Base-by-base conservation (phyloP, 257 asterid species). In the Scutellaria minor region DNA sequence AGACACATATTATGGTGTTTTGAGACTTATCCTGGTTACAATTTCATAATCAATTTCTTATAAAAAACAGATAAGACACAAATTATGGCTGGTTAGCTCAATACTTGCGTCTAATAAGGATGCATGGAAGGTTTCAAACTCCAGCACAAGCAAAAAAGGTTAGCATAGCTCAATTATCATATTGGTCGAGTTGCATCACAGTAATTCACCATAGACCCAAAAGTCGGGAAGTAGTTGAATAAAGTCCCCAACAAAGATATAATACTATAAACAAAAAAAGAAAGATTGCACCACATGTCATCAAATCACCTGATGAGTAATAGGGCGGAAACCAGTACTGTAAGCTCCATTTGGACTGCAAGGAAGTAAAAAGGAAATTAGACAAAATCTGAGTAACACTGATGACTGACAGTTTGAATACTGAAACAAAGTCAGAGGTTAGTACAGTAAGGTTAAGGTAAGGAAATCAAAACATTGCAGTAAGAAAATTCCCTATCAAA, bases 341-440 rank as follows among this genome's bases (percentile, higher is more conserved):
- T 93, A 93, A 69, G 98, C 98, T 80, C 98, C 97, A 74, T 91
- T 83, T 40, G 98, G 98, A 81, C 98, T 93, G 96, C 83, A 51
- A 79, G 69, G 53, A 18, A n/a, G 14, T 64, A 51, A 78, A 64
- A 45, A 53, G 35, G 45, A 58, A 81, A 75, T 37, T 71, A 75
- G 18, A 67, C 40, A 24, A 27, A 47, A 45, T 45, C 60, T 37
- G 53, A 39, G 62, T 31, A n/a, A 72, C 55, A 66, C 56, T 18
- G 11, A 60, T 40, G 75, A 18, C 67, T 48, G 40, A 45, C 44
- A 57, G 39, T 20, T 70, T 61, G 50, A 57, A 67, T 62, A 63
- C 24, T 46, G 22, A 53, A 52, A 65, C 2, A 27, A 51, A 39
- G 22, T 45, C 42, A 7, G 27, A 22, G 68, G 14, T 58, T 27